Base-by-base conservation (phyloP, 495 filamentous ascomycete genomes). In the Penicillium manginii region DNA sequence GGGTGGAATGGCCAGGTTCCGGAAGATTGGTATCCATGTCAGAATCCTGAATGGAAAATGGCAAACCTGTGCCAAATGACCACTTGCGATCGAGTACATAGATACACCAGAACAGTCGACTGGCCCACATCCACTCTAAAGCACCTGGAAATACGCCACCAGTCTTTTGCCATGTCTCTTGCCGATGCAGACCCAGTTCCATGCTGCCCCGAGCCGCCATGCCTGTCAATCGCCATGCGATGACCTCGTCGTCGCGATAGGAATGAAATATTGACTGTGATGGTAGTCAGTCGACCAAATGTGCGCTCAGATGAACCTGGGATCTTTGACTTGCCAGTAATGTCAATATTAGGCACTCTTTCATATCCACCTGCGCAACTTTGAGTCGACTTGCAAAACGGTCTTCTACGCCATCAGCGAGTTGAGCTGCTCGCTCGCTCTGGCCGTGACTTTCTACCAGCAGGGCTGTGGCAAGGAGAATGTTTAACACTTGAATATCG, bases 71-170 rank as follows among this genome's bases (percentile, higher is more conserved):
- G 17, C 87, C 87, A 58, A 96, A 93, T 48, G 86, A 88, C 87
- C 88, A 93, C 33, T 91, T 80, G 7, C 89, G 78, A 66, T 96
- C 91, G 23, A 96, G 79, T 1, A 91, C 86, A 59, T 92, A 93
- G 23, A 90, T 83, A n/a, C 87, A 84, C 91, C 91, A 96, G 68
- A 93, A 96, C 0, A 89, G 81, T 37, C 86, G 82, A 35, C 88
- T 80, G 0, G 86, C 89, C 63, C 81, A 81, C 17, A 75, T 78
- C 26, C 86, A 82, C 40, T 89, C 86, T 18, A 79, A 62, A 39
- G 87, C 82, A 45, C 85, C 84, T 8, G 84, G 78, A 55, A 82
- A 78, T 42, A 77, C 71, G 21, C 74, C 76, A 12, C 74, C 74
- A 6, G 87, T 84, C 47, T 78, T 85, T 26, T 83, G 76, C 72